Evolutionary conservation across 805 yeast species (phyloP).

Genomic region (Suhomyces sp.): DNA sequence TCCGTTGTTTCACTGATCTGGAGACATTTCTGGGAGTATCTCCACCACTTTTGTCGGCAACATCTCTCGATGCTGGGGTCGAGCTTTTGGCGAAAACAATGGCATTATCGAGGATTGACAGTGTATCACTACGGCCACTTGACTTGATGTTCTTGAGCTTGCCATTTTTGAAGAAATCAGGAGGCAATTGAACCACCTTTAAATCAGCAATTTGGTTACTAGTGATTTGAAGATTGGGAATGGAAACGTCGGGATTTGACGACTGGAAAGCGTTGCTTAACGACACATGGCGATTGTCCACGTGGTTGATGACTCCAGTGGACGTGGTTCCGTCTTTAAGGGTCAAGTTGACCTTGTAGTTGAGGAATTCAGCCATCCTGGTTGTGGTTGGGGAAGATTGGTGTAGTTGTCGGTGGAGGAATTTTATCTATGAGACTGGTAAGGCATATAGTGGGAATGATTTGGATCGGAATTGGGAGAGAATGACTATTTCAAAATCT

Average conservation of each 20-base stretch:
- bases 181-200: slow-evolving; percentile 56
- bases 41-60: not conserved
- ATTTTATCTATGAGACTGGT: too few species aligned
- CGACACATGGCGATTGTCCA: slow-evolving; percentile 28
- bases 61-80: slow-evolving; percentile 5
- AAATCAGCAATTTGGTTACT: slow-evolving; percentile 51
- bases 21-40: slow-evolving; percentile 6
- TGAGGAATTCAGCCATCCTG: slow-evolving; percentile 40
- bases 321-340: slow-evolving; percentile 39
- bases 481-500: too few species aligned
- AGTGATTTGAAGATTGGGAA: slow-evolving; percentile 17
- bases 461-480: too few species aligned
- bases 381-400: slow-evolving; percentile 2
- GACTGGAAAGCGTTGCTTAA: slow-evolving; percentile 23
- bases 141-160: too few species aligned
- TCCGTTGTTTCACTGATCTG: slow-evolving; percentile 4
- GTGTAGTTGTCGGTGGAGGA: too few species aligned
- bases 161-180: slow-evolving; percentile 19
- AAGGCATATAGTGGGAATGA: too few species aligned
- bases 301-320: slow-evolving; percentile 34
- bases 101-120: slow-evolving; percentile 27
- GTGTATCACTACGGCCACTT: slow-evolving; percentile 13
- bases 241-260: slow-evolving; percentile 9
- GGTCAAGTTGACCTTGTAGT: slow-evolving; percentile 39
- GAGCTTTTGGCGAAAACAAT: slow-evolving; percentile 22